Base-by-base conservation (phyloP, 768 basidiomycete genomes). In the Hygrophoropsis aurantiaca region DNA sequence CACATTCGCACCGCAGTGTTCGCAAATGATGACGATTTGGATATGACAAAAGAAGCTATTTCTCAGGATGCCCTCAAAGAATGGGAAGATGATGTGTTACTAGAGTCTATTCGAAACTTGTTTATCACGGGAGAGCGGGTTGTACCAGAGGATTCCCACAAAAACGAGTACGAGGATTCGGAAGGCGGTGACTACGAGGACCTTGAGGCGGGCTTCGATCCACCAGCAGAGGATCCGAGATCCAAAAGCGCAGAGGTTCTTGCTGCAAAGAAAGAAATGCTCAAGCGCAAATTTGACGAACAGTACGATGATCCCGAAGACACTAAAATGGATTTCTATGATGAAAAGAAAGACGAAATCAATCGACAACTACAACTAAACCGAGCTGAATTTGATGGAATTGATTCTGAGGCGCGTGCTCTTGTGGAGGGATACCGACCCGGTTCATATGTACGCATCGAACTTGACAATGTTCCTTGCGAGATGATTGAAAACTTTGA, bases 251-350 rank as follows among this genome's bases (percentile, higher is more conserved):
- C 75, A 21, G 71, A 73, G 24, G 74, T 78, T 1, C 82, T 97
- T 27, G 81, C 87, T 8, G 77, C 79, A 24, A 97, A 95, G 72
- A 97, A 97, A 71, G 91, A 90, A 56, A 81, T 78, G 2, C 78
- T 97, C 49, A 97, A 97, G 68, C 83, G 85, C 54, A 94, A 95
- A 65, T 99, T 99, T 62, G 91, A 99, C 67, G 90, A 92, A 57
- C 88, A 95, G 67, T 97, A 97, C 66, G 93, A 97, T 63, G 91
- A 94, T 54, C 87, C 89, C 3, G 86, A 89, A 36, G 75, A 78
- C 45, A 69, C 82, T 46, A 87, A 89, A 57, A 68, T 82, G 63
- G 90, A 93, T 59, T 97, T 97, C 59, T 99, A 97, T 72, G 81
- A 85, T 40, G 82, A 87, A 60, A 85, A 88, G 65, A 99, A 97